phyloP scores from a whole-genome alignment of 768 basidiomycete species.

The Amanita thiersii region DNA sequence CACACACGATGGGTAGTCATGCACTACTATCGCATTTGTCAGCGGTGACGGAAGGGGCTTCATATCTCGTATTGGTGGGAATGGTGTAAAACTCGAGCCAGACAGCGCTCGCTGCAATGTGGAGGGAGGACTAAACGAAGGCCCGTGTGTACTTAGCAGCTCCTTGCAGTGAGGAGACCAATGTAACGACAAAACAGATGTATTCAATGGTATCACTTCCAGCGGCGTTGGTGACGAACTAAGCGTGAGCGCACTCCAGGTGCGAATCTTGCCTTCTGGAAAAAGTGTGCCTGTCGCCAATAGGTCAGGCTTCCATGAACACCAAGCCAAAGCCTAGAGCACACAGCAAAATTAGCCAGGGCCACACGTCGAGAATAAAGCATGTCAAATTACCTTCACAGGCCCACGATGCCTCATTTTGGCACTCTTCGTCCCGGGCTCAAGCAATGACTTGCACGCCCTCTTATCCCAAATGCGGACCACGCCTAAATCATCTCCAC shows the following conservation, averaged over 20 bases:
- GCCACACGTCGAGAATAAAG: background rate
- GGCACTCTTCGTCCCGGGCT: slow-evolving; percentile 42
- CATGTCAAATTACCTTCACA: slow-evolving; percentile 34
- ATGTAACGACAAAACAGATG: slow-evolving; percentile 55
- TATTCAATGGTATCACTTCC: slow-evolving; percentile 70
- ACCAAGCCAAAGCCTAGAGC: slow-evolving; percentile 73
- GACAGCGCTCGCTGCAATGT: slow-evolving; percentile 51
- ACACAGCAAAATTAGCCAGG: slow-evolving; percentile 3
- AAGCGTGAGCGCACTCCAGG: slow-evolving; percentile 51
- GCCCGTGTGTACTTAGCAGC: slow-evolving; percentile 83
- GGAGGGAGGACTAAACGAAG: slow-evolving; percentile 24
- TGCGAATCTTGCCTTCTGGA: slow-evolving; percentile 61
- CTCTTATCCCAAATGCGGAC: slow-evolving; percentile 80
- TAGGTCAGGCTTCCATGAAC: slow-evolving; percentile 72
- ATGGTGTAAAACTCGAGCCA: slow-evolving; percentile 20
- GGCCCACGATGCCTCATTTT: slow-evolving; percentile 67
- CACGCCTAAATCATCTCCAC: slow-evolving; percentile 79
- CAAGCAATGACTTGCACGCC: slow-evolving; percentile 22
- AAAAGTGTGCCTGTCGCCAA: slow-evolving; percentile 75
- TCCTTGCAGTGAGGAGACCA: slow-evolving; percentile 87
- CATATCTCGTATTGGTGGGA: slow-evolving; percentile 3
- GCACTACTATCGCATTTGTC: slow-evolving; percentile 61
- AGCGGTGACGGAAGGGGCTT: slow-evolving; percentile 33
- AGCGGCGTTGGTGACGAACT: slow-evolving; percentile 27
- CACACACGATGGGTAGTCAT: slow-evolving; percentile 60